phyloP scores from a whole-genome alignment of 108 stramenopile genomes.

The Cyclotella atomus region DNA sequence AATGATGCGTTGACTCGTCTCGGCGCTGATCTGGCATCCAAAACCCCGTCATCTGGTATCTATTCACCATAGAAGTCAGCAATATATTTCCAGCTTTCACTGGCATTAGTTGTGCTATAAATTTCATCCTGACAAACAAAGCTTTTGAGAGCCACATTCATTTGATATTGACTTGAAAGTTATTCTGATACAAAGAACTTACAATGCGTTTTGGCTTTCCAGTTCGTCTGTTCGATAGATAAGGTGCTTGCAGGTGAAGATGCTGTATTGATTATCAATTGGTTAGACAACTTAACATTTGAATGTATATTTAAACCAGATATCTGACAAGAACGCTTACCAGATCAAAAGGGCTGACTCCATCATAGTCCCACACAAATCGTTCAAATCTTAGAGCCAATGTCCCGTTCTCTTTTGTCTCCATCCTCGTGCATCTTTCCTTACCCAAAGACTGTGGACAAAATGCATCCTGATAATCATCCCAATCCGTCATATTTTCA shows the following conservation, averaged over 20 bases:
- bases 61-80: constrained; percentile 8
- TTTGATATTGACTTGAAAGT: no score
- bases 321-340: background rate
- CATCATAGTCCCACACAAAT: constrained; percentile 29
- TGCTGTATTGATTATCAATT: constrained; percentile 9
- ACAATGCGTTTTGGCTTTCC: constrained; percentile 20
- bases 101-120: background rate
- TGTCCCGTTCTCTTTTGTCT: constrained; percentile 22
- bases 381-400: constrained; percentile 16
- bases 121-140: constrained; percentile 17
- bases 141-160: no score
- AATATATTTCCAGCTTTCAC: constrained; percentile 17
- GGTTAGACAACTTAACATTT: background rate
- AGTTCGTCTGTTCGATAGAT: constrained; percentile 8
- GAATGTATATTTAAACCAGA: background rate
- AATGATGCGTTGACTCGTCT: constrained; percentile 8
- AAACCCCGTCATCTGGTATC: constrained; percentile 7
- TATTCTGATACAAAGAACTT: no score
- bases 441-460: constrained; percentile 4
- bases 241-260: constrained; percentile 17
- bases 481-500: constrained; percentile 16
- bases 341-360: constrained; percentile 22
- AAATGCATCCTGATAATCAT: constrained; percentile 21
- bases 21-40: constrained; percentile 14
- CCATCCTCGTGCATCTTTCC: background rate